A percentile compares a stretch with the other conserved stretches of the same genome.
phyloP scores from a whole-genome alignment of 2,329 filamentous ascomycete genomes.

The Claviceps sp. region DNA sequence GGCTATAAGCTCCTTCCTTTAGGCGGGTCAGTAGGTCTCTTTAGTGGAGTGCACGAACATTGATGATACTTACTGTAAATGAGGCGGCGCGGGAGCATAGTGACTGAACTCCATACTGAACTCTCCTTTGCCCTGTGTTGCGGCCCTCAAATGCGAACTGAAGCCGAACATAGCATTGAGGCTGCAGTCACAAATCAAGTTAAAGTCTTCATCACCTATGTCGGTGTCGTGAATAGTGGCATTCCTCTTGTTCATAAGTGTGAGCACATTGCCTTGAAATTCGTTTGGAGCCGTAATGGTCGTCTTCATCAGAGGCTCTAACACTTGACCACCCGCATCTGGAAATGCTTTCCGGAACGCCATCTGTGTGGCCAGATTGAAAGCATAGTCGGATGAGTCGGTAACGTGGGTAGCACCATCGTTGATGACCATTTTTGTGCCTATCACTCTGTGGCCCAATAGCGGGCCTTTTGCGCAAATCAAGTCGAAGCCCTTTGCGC shows the following conservation, averaged over 20 bases:
- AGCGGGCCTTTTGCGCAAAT: conserved; percentile 79
- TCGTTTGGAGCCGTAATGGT: conserved; percentile 91
- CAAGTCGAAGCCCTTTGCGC: conserved; percentile 83
- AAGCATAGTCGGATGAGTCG: conserved; percentile 92
- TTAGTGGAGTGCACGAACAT: not conserved
- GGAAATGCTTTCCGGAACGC: conserved; percentile 91
- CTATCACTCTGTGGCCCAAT: conserved; percentile 85
- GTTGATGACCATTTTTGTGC: conserved; percentile 80
- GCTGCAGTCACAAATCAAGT: conserved; percentile 79
- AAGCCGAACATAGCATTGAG: conserved; percentile 98
- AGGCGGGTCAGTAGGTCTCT: not conserved
- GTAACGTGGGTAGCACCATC: conserved; percentile 96
- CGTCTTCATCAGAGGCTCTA: conserved; percentile 97
- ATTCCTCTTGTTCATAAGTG: conserved; percentile 91
- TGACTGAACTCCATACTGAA: conserved; percentile 99
- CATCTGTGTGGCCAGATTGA: conserved; percentile 88
- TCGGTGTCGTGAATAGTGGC: conserved; percentile 93
- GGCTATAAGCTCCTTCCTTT: conserved; percentile 43
- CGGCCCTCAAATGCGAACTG: conserved; percentile 76
- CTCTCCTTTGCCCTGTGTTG: conserved; percentile 96
- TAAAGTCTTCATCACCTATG: conserved; percentile 87
- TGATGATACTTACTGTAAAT: conserved; percentile 61
- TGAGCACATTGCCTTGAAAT: conserved; percentile 94
- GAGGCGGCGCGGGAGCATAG: conserved; percentile 74
- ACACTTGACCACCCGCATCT: conserved; percentile 65